Evolutionary conservation across 441 rosid genomes (phyloP).

Genomic region (Bocquillonia castaneifolia): DNA sequence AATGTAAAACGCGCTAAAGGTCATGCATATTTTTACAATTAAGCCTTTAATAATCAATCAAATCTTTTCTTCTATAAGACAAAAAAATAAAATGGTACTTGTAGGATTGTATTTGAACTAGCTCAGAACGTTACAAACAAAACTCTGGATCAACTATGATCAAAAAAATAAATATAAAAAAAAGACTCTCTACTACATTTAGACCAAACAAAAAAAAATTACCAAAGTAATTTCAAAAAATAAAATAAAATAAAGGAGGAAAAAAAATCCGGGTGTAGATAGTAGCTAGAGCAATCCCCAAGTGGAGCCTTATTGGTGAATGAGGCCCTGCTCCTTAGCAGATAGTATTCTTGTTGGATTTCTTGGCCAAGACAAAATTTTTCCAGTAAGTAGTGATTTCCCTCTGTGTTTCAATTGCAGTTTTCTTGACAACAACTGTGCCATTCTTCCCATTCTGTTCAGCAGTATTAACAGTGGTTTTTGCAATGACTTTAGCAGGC

Average conservation of each 20-base stretch:
- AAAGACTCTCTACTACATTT: no score
- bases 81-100: not conserved
- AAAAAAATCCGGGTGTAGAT: no score
- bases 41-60: no score
- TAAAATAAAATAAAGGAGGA: no score
- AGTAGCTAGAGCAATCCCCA: no score
- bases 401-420: slow-evolving; percentile 56
- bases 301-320: not conserved
- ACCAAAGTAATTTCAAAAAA: no score
- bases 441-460: slow-evolving; percentile 35
- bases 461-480: slow-evolving; percentile 19
- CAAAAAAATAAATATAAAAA: no score
- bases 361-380: slow-evolving; percentile 60
- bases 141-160: no score
- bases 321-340: slow-evolving; percentile 26
- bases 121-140: not conserved
- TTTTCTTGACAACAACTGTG: slow-evolving; percentile 37
- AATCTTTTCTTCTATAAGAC: not conserved
- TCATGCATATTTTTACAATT: no score
- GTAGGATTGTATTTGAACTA: not conserved
- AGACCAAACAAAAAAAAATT: no score
- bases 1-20: no score
- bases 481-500: slow-evolving; percentile 45
- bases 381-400: slow-evolving; percentile 67
- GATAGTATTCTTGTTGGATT: slow-evolving; percentile 39